Evolutionary conservation across 2,329 filamentous ascomycete genomes (phyloP), one percentile per base, ranked within the genome.

Genomic region (Metarhizium robertsii): DNA sequence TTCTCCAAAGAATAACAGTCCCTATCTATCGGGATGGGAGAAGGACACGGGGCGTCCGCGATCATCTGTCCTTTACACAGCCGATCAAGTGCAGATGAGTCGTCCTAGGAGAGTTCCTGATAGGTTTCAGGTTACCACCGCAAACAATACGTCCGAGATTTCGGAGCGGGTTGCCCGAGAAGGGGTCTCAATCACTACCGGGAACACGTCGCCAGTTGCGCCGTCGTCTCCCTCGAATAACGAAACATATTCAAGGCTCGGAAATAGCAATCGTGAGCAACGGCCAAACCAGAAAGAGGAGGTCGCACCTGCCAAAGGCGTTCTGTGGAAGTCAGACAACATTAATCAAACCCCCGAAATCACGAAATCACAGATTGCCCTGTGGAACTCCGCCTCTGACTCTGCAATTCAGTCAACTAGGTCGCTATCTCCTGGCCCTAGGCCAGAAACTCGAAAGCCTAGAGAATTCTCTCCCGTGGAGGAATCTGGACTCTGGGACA

Each of bases 21-120:
- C 43, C n/a, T 25, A 46, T n/a, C 20, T 20, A 46, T 38, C 38
- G 13, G 43, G 14, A 36, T 8, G 32, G 46, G 34, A 48, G 13
- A 25, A 50, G 20, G 38, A 50, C 14, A 20, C 6, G 40, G 50
- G 30, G 16, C 30, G 50, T 18, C 54, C 50, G n/a, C 46, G 38
- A 16, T 56, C 55, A 3, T 53, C 46, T 18, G 25, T 56, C 10
- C 6, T 53, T 25, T 38, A 32, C 20, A 53, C 46, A 8, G 55
- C 53, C n/a, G 18, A 54, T 38, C 46, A 51, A 25, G 36, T 57
- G 6, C 40, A 53, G 6, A 52, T 55, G 5, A 52, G 52, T 43
- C 57, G 53, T 8, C 13, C 42, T 30, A 51, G 52, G 34, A 50
- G 45, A 52, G 45, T 54, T 20, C 42, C 32, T 6, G 6, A 42